These are phyloP conservation scores for Ophiosphaerella herpotricha DNA, from an alignment of 2,329 filamentous ascomycete species.

Conservation along the genomic window DNA sequence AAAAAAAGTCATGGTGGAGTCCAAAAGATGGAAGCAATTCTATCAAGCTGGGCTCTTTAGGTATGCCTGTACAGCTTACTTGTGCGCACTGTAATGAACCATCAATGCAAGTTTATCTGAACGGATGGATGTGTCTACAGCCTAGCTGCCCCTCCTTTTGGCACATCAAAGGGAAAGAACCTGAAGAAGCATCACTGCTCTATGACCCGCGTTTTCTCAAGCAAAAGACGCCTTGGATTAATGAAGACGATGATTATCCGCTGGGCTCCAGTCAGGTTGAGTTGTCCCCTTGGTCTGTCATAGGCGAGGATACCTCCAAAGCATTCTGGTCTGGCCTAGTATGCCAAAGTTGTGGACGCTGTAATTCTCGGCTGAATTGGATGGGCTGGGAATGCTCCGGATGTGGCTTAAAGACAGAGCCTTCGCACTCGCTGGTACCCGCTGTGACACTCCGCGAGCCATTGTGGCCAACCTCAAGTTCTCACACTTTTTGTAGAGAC, in stretches of 20 bases:
- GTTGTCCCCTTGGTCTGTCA: conserved; percentile 42
- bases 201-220: conserved; percentile 65
- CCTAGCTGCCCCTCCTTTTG: conserved; percentile 60
- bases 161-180: conserved; percentile 43
- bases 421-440: conserved; percentile 38
- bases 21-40: conserved; percentile 37
- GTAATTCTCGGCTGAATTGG: conserved; percentile 66
- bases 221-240: conserved; percentile 54
- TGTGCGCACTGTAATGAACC: conserved; percentile 41
- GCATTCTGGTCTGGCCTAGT: conserved; percentile 66
- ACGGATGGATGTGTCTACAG: conserved; percentile 64
- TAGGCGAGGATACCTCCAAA: conserved; percentile 55
- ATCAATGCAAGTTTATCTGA: conserved; percentile 48
- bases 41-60: conserved; percentile 36
- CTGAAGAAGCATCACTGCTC: conserved; percentile 44
- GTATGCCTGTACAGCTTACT: conserved; percentile 38
- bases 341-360: conserved; percentile 67
- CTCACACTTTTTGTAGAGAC: conserved; percentile 39
- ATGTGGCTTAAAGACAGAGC: conserved; percentile 55
- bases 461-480: conserved; percentile 40
- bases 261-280: conserved; percentile 30
- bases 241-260: conserved; percentile 44
- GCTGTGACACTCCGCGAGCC: conserved; percentile 38
- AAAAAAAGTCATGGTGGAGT: conserved; percentile 64
- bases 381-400: conserved; percentile 63